Base-by-base conservation (phyloP, 805 yeast genomes). In the Candida stauntonica region DNA sequence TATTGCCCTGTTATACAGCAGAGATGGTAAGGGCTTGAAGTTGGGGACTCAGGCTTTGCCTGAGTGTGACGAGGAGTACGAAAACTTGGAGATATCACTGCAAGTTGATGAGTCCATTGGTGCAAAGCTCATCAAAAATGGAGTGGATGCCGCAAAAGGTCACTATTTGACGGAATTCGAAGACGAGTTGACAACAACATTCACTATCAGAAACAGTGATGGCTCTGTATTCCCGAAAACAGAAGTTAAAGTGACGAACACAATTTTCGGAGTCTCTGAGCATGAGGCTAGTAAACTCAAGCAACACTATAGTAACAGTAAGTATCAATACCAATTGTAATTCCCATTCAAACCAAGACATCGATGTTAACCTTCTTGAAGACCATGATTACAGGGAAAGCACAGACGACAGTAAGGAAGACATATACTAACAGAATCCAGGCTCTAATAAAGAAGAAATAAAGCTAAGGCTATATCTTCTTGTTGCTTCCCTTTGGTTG, bases 111-210 rank as follows among this genome's bases (percentile, higher is more conserved):
- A 55, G 7, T 71, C 73, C 0, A 48, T 66, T 63, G 77, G 74
- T 1, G 55, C 59, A 5, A 63, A 61, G 0, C 54, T 79, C 35
- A 68, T 81, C 29, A 61, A 63, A 20, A 54, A 51, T 8, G 86
- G 86, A 1, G 79, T 74, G 5, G 55, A 62, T 7, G 66, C 62
- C 0, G 52, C 58, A 8, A 59, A 54, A 33, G 91, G 91, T 0
- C 60, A 60, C 41, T 79, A 58, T 51, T 71, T 79, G 7, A 51
- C 63, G 4, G 53, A 82, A 7, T 42, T 61, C 3, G 67, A 63
- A 7, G 51, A 59, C 0, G 79, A 77, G 29, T 50, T 78, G 39
- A 44, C 46, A 8, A 63, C 76, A 2, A 62, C 62, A 6, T 70
- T 51, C 47, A 62, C 65, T 34, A 67, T 81, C 6, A 62, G 55